Conservation (phyloP, 2,329 filamentous ascomycete species). For the Huntiella moniliformis region DNA sequence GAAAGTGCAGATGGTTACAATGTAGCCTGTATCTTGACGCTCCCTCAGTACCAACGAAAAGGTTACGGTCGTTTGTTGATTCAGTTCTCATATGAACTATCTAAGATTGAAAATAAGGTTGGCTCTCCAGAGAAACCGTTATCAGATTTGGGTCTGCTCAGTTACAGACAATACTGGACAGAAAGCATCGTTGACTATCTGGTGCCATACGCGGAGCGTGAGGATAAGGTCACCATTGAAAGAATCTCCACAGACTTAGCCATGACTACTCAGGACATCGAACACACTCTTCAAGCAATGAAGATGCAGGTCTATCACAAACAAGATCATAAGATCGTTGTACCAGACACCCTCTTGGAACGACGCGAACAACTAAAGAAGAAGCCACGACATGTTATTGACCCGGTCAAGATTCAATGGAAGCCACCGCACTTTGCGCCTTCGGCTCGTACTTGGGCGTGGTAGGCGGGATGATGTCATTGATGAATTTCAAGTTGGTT, state of each 20-base stretch:
- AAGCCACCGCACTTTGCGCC: slow-evolving; percentile 91
- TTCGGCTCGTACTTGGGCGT: slow-evolving; percentile 82
- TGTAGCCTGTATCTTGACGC: slow-evolving; percentile 87
- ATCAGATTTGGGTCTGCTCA: slow-evolving; percentile 77
- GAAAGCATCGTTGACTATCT: slow-evolving; percentile 82
- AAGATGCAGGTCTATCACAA: slow-evolving; percentile 94
- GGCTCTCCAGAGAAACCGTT: slow-evolving; percentile 94
- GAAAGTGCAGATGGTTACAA: slow-evolving; percentile 95
- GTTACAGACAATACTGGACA: slow-evolving; percentile 95
- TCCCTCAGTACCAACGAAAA: slow-evolving; percentile 90
- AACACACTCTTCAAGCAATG: slow-evolving; percentile 82
- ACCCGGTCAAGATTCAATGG: slow-evolving; percentile 69
- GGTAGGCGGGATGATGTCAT: slow-evolving; percentile 31
- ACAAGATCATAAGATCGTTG: slow-evolving; percentile 87
- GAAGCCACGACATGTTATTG: slow-evolving; percentile 61
- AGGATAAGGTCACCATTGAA: slow-evolving; percentile 66
- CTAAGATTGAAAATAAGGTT: slow-evolving; percentile 83
- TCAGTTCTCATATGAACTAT: slow-evolving; percentile 93
- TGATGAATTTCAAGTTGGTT: not conserved
- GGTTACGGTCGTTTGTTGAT: slow-evolving; percentile 87
- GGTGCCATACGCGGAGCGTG: slow-evolving; percentile 48
- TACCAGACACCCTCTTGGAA: slow-evolving; percentile 67
- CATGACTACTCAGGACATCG: slow-evolving; percentile 95
- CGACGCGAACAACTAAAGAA: slow-evolving; percentile 62
- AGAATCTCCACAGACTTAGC: slow-evolving; percentile 59